Percentiles rank a stretch among this genome's conserved stretches.
Evolutionary conservation across 768 basidiomycete genomes (phyloP).

Genomic region (Trametes gibbosa): DNA sequence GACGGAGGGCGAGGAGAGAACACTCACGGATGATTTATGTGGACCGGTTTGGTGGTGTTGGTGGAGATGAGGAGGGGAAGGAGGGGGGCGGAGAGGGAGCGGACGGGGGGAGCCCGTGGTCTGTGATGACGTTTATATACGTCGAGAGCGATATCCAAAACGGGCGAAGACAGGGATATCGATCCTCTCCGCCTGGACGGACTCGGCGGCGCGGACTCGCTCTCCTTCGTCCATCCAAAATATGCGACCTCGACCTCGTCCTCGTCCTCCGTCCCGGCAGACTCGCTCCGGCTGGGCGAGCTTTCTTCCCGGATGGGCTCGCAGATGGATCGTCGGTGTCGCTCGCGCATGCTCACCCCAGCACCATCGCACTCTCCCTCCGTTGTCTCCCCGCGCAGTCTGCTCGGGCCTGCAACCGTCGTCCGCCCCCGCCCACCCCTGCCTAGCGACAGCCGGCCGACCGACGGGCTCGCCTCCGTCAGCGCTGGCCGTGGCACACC

Average conservation of each 20-base stretch:
- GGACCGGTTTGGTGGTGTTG: slow-evolving; percentile 57
- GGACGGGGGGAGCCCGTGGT: slow-evolving; percentile 42
- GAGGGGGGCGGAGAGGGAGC: slow-evolving; percentile 52
- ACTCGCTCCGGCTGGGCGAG: slow-evolving; percentile 25
- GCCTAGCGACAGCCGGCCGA: slow-evolving; percentile 18
- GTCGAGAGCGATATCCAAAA: slow-evolving; percentile 29
- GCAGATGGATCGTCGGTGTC: slow-evolving; percentile 30
- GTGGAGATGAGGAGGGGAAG: slow-evolving; percentile 54
- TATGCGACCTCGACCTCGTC: no score
- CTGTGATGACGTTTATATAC: slow-evolving; percentile 65
- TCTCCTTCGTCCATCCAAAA: background rate
- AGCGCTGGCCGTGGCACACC: background rate
- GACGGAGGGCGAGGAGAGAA: slow-evolving; percentile 19
- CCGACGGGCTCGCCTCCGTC: slow-evolving; percentile 13
- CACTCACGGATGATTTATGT: slow-evolving; percentile 42
- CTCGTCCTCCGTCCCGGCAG: background rate
- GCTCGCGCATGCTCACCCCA: background rate
- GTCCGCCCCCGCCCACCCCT: background rate
- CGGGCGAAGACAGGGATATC: slow-evolving; percentile 14
- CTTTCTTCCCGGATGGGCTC: slow-evolving; percentile 52
- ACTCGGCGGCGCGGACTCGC: slow-evolving; percentile 22
- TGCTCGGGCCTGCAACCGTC: background rate
- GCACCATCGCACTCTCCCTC: background rate
- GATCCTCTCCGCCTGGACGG: slow-evolving; percentile 9
- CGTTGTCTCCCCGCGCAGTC: background rate